Evolutionary conservation across 495 filamentous ascomycete species (phyloP).

Genomic region (Penicillium paxilli): DNA sequence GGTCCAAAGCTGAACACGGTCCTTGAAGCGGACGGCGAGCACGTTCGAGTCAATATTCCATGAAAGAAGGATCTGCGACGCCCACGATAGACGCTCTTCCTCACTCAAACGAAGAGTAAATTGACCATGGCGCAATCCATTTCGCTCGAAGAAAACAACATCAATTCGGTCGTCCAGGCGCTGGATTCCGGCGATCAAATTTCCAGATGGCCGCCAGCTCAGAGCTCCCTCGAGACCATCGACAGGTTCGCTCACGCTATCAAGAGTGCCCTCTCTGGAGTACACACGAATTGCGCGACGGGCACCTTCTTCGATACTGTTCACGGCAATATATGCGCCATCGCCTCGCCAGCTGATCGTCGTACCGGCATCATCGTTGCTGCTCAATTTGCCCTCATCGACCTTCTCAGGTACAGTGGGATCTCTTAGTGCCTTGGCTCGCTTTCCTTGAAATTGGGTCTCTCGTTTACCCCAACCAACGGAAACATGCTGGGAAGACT

Average conservation of each 20-base stretch:
- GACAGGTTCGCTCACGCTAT: slow-evolving; percentile 91
- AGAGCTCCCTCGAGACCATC: slow-evolving; percentile 82
- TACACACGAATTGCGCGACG: slow-evolving; percentile 85
- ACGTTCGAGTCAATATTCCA: slow-evolving; percentile 95
- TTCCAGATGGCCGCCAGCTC: slow-evolving; percentile 90
- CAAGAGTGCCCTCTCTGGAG: slow-evolving; percentile 82
- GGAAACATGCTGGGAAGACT: slow-evolving; percentile 90
- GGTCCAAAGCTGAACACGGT: slow-evolving; percentile 90
- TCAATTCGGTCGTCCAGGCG: slow-evolving; percentile 66
- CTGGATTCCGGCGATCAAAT: slow-evolving; percentile 83
- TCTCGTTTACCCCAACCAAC: slow-evolving; percentile 98
- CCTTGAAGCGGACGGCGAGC: slow-evolving; percentile 73
- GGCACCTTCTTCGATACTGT: slow-evolving; percentile 62
- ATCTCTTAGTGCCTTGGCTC: slow-evolving; percentile 85
- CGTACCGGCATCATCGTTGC: slow-evolving; percentile 65
- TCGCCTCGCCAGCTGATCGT: slow-evolving; percentile 93
- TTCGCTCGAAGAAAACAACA: slow-evolving; percentile 94
- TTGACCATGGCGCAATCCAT: slow-evolving; percentile 90
- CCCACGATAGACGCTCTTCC: slow-evolving; percentile 55
- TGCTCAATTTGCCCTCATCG: slow-evolving; percentile 76
- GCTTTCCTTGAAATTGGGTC: slow-evolving; percentile 94
- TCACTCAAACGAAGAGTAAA: slow-evolving; percentile 71
- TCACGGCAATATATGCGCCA: slow-evolving; percentile 87
- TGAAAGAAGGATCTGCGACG: slow-evolving; percentile 60
- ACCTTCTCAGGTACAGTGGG: slow-evolving; percentile 93